Evolutionary conservation across 176 grass and related monocot species (phyloP).

Genomic region (Triticum dicoccoides): DNA sequence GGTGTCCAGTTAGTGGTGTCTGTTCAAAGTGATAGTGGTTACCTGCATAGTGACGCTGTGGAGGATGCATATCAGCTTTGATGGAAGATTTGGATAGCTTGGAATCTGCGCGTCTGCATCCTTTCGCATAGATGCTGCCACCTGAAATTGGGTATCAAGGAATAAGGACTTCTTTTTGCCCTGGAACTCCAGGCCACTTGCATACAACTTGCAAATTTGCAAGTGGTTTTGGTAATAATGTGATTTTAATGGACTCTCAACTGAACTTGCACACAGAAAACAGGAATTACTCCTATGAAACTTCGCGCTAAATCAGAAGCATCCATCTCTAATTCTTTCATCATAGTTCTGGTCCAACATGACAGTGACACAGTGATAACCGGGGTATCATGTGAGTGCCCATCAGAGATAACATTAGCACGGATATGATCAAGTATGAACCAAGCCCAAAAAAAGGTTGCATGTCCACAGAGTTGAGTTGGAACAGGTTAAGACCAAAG

Average conservation of each 20-base stretch:
- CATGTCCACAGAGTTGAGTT: background rate
- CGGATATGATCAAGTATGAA: slow-evolving; percentile 1
- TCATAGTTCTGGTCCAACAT: slow-evolving; percentile 9
- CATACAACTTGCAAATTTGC: slow-evolving; percentile 20
- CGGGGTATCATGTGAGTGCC: background rate
- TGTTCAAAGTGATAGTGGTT: slow-evolving; percentile 29
- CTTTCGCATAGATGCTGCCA: slow-evolving; percentile 77
- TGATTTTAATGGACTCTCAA: background rate
- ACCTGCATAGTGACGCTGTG: slow-evolving; percentile 62
- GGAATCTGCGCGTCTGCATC: slow-evolving; percentile 67
- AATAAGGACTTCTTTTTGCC: slow-evolving; percentile 13
- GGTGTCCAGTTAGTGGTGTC: background rate
- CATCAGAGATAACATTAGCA: background rate
- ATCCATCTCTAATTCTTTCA: slow-evolving; percentile 13
- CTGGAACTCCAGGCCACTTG: slow-evolving; percentile 19
- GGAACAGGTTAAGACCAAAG: slow-evolving; percentile 13
- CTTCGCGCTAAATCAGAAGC: background rate
- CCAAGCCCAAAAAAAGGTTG: background rate
- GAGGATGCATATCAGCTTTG: slow-evolving; percentile 75
- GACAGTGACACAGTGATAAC: background rate
- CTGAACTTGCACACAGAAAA: background rate
- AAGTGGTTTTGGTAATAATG: background rate
- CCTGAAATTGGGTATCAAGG: slow-evolving; percentile 50
- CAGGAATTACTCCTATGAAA: background rate
- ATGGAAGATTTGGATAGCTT: slow-evolving; percentile 75